Evolutionary conservation across 495 filamentous ascomycete genomes (phyloP).

Genomic region (Hypoxylon subgilvum): DNA sequence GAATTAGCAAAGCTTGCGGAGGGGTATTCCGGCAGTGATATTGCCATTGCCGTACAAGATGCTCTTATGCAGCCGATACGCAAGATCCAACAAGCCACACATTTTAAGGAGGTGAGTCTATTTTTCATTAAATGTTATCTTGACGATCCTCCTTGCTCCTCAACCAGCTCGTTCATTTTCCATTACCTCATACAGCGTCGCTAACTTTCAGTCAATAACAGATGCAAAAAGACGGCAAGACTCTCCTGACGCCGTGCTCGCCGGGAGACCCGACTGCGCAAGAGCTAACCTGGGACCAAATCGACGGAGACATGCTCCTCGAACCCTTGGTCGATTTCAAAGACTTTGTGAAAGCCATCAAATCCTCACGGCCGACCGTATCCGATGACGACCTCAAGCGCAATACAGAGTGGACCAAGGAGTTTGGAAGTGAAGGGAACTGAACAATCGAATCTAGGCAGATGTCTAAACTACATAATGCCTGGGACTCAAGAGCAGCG

Average conservation of each 20-base stretch:
- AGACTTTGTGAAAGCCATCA: slow-evolving; percentile 94
- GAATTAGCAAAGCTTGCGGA: slow-evolving; percentile 81
- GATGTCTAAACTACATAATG: too few relatives aligned
- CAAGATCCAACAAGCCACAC: slow-evolving; percentile 96
- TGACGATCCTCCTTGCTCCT: not conserved
- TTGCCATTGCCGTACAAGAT: slow-evolving; percentile 94
- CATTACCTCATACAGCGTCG: too few relatives aligned
- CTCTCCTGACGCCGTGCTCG: slow-evolving; percentile 89
- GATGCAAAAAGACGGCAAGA: slow-evolving; percentile 72
- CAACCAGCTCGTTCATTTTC: not conserved
- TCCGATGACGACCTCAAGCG: slow-evolving; percentile 78
- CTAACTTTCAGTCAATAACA: slow-evolving; percentile 43
- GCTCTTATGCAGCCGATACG: slow-evolving; percentile 97
- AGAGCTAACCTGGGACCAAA: slow-evolving; percentile 92
- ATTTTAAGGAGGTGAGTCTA: slow-evolving; percentile 85
- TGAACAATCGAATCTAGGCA: too few relatives aligned
- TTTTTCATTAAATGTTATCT: not conserved
- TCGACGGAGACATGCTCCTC: slow-evolving; percentile 79
- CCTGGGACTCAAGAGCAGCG: too few relatives aligned
- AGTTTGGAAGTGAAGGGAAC: slow-evolving; percentile 93
- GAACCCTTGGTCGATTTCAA: slow-evolving; percentile 87
- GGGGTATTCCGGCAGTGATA: slow-evolving; percentile 95
- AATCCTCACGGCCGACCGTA: slow-evolving; percentile 84
- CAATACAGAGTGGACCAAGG: slow-evolving; percentile 92
- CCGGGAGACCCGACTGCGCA: slow-evolving; percentile 83